Evolutionary conservation across 305 asterid species (phyloP).

Genomic region (Solanum chacoense): DNA sequence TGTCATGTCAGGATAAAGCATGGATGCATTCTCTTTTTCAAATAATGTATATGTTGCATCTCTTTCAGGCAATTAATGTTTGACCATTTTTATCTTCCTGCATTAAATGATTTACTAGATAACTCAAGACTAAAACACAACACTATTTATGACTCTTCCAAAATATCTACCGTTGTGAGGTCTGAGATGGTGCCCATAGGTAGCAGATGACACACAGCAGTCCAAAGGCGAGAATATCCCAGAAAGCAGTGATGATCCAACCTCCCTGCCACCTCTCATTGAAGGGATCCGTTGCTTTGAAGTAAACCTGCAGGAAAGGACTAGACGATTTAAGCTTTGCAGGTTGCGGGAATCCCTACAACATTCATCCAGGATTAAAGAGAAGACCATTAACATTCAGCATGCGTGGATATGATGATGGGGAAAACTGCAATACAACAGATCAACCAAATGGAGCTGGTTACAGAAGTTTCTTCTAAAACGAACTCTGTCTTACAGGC

Average conservation of each 20-base stretch:
- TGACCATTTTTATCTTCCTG: neutral
- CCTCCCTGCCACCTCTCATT: constrained; percentile 96
- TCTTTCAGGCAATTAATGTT: neutral
- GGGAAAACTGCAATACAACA: neutral
- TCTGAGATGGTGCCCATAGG: constrained; percentile 96
- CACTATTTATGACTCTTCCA: neutral
- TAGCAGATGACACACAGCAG: constrained; percentile 82
- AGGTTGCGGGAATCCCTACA: neutral
- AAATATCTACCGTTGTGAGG: constrained; percentile 64
- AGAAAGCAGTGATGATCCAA: constrained; percentile 91
- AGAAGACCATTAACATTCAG: neutral
- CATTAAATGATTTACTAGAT: neutral
- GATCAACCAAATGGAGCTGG: neutral
- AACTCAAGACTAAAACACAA: neutral
- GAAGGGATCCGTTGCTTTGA: constrained; percentile 95
- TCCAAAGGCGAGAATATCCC: constrained; percentile 82
- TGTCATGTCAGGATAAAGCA: neutral
- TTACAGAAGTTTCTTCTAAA: neutral
- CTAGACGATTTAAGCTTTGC: neutral
- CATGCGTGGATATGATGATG: neutral
- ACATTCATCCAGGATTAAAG: neutral
- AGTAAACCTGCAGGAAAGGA: constrained; percentile 55
- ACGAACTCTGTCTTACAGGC: neutral
- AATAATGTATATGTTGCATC: neutral
- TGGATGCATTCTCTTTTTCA: neutral